A percentile compares a stretch with the other conserved stretches of the same genome.
These are phyloP conservation scores for Aspergillus panamensis DNA, from an alignment of 495 filamentous ascomycete species.

Conservation along the genomic window DNA sequence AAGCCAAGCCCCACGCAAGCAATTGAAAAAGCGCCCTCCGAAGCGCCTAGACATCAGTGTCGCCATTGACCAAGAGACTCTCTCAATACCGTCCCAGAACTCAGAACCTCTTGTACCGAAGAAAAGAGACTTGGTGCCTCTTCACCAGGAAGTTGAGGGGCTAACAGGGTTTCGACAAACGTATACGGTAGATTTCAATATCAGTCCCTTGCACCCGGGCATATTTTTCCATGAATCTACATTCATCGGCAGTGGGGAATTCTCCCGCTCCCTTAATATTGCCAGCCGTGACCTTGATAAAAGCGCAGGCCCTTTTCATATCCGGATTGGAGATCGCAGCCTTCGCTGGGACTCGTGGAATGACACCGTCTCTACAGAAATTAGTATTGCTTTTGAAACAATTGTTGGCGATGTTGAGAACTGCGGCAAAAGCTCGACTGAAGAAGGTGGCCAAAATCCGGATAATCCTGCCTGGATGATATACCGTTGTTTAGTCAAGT, in stretches of 20 bases:
- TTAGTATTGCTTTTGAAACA: slow-evolving; percentile 57
- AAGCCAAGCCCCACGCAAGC: slow-evolving; percentile 16
- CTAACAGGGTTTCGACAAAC: slow-evolving; percentile 52
- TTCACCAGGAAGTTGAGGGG: slow-evolving; percentile 14
- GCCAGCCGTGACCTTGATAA: slow-evolving; percentile 31
- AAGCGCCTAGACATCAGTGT: slow-evolving; percentile 45
- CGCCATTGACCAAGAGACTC: slow-evolving; percentile 23
- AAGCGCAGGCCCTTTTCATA: slow-evolving; percentile 28
- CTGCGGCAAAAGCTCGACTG: slow-evolving; percentile 4
- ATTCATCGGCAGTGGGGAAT: slow-evolving; percentile 68
- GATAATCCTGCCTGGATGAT: slow-evolving; percentile 7
- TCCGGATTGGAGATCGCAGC: slow-evolving; percentile 46
- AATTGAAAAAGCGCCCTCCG: slow-evolving; percentile 50
- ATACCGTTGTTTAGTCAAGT: slow-evolving; percentile 42
- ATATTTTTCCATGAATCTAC: slow-evolving; percentile 76
- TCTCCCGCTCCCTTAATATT: slow-evolving; percentile 50
- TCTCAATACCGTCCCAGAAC: slow-evolving; percentile 18
- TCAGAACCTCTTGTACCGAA: slow-evolving; percentile 9
- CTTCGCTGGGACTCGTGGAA: slow-evolving; percentile 69
- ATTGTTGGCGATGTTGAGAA: slow-evolving; percentile 36
- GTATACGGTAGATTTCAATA: slow-evolving; percentile 74
- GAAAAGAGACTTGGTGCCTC: slow-evolving; percentile 1
- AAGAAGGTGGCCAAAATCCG: neutral
- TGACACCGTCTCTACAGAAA: slow-evolving; percentile 62
- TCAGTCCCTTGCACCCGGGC: slow-evolving; percentile 60